A percentile compares a stretch with the other conserved stretches of the same genome.
These are phyloP conservation scores for Ophiostoma triangulosporum DNA, from an alignment of 2,329 filamentous ascomycete genomes.

Conservation along the genomic window DNA sequence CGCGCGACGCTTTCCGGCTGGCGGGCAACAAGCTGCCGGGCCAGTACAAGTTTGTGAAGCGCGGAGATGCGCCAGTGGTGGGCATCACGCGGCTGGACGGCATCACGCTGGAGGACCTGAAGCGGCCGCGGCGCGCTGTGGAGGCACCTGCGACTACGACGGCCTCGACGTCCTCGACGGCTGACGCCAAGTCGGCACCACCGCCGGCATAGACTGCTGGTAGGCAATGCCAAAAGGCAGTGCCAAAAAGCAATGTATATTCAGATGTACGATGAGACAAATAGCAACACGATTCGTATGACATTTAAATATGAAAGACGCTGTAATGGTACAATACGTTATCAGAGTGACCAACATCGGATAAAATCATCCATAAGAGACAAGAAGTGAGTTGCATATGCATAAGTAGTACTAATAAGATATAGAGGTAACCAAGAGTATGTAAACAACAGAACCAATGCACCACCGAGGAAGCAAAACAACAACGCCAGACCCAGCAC, in stretches of 20 bases:
- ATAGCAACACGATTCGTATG: no score
- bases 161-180: not conserved
- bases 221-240: no score
- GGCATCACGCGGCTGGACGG: conserved; percentile 85
- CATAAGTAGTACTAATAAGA: not conserved
- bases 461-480: not conserved
- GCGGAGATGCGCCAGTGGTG: conserved; percentile 78
- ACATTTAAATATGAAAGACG: no score
- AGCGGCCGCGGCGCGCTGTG: conserved; percentile 48
- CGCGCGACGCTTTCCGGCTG: conserved; percentile 81
- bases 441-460: not conserved
- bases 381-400: not conserved
- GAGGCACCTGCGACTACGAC: not conserved
- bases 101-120: conserved; percentile 69
- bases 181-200: not conserved
- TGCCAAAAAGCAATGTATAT: not conserved
- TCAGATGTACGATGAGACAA: no score
- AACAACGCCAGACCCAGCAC: not conserved
- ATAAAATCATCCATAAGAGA: no score
- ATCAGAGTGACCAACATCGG: no score
- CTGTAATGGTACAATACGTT: no score
- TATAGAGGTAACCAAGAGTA: not conserved
- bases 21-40: conserved; percentile 90
- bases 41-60: conserved; percentile 86
- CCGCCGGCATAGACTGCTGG: not conserved